phyloP scores from a whole-genome alignment of 2,329 filamentous ascomycete genomes.

The Zopfia rhizophila region DNA sequence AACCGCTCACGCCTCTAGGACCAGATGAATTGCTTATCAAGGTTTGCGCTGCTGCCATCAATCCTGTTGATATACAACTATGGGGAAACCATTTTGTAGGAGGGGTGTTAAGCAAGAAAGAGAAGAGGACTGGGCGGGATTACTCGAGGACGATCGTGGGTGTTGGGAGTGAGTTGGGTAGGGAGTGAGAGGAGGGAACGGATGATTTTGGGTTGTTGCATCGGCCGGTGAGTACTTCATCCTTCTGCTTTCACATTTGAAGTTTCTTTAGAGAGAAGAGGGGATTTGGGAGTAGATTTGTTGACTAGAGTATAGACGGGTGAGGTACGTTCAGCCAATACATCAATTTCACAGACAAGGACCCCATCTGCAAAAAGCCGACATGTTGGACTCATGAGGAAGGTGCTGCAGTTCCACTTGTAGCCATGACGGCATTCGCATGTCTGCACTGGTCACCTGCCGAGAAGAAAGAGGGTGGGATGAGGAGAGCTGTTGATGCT shows the following conservation, averaged over 20 bases:
- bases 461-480: constrained; percentile 11
- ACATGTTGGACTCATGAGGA: constrained; percentile 26
- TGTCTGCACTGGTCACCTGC: constrained; percentile 41
- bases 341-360: constrained; percentile 27
- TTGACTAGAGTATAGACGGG: constrained; percentile 28
- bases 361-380: constrained; percentile 40
- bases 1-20: constrained; percentile 22
- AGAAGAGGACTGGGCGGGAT: constrained; percentile 57
- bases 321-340: constrained; percentile 43
- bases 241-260: neutral
- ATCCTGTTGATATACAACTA: constrained; percentile 55
- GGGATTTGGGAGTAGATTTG: constrained; percentile 7
- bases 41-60: constrained; percentile 58
- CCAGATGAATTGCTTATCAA: constrained; percentile 49
- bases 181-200: constrained; percentile 35
- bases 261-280: neutral
- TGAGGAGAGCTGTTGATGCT: constrained; percentile 36
- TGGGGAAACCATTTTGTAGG: constrained; percentile 47
- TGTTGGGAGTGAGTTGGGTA: constrained; percentile 31
- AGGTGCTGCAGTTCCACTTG: constrained; percentile 48
- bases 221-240: constrained; percentile 4
- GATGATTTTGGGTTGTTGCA: constrained; percentile 38
- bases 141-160: constrained; percentile 55
- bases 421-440: constrained; percentile 51
- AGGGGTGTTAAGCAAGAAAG: constrained; percentile 34